Evolutionary conservation across 345 rosid genomes (phyloP), one percentile per base, ranked within the genome.

Genomic region (Jatropha curcas): DNA sequence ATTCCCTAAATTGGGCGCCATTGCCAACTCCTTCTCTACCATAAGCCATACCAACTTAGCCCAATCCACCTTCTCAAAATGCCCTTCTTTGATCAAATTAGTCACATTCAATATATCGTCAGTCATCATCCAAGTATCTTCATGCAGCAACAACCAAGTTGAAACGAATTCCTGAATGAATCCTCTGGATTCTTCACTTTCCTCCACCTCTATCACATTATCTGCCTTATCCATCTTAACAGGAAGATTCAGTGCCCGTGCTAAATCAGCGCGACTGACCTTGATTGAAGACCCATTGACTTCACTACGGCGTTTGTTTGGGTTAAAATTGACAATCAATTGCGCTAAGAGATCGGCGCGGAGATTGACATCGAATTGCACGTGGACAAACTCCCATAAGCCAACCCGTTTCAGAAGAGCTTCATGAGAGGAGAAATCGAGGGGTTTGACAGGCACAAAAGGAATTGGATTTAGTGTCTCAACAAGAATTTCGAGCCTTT

Each of bases 111-210:
- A 16, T 0, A 89, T 77, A 66, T 91, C 96, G 2, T 24, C 77
- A 0, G 98, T 91, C 93, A 84, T 84, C 70, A 88, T 79, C 93
- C 96, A 92, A 41, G 82, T 84, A 85, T 95, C 99, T 31, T 84
- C 99, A 5, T 89, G 94, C 76, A 91, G 57, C 51, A 91, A 72
- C 50, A 92, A 64, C 89, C 89, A 95, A 79, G 82, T 89, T 0
- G 88, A 76, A 73, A 89, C 82, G 35, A 92, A 65, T 55, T 95
- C 90, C 67, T 82, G 80, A 2, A 91, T 30, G 71, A 92, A 89
- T 64, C 41, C 82, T 1, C 75, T 51, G 3, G 89, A 86, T 22
- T 87, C 94, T 78, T 81, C 84, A 1, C 73, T 79, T 67, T 84
- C 93, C 73, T 55, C 14, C 56, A 58, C 85, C 74, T 46, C 83